Conservation (phyloP, 495 filamentous ascomycete species). For the Peziza echinospora region DNA sequence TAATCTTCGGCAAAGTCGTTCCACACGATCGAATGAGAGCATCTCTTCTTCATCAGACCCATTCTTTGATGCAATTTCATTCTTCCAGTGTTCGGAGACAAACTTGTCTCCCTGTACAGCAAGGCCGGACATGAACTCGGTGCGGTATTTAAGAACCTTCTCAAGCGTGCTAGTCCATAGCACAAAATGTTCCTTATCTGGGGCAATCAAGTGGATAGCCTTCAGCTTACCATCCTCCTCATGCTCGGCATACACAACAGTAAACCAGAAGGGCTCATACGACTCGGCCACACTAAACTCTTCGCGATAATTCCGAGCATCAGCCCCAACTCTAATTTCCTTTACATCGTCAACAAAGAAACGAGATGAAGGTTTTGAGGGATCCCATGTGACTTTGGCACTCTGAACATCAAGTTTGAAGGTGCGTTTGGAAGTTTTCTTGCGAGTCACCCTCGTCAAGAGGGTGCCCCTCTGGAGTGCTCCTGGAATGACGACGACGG, state of each 20-base stretch:
- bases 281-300: constrained; percentile 47
- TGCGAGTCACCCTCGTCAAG: constrained; percentile 65
- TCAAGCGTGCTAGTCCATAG: constrained; percentile 69
- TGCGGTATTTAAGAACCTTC: constrained; percentile 55
- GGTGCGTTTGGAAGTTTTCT: constrained; percentile 45
- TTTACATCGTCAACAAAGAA: constrained; percentile 91
- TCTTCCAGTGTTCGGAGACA: constrained; percentile 59
- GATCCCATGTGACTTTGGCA: constrained; percentile 74
- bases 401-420: constrained; percentile 61
- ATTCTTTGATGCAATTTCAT: constrained; percentile 47
- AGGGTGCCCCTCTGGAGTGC: constrained; percentile 51
- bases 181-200: constrained; percentile 40
- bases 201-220: constrained; percentile 51
- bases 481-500: constrained; percentile 49
- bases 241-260: constrained; percentile 56
- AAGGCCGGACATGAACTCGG: constrained; percentile 70
- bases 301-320: constrained; percentile 72
- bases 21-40: constrained; percentile 54
- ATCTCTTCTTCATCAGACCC: constrained; percentile 37
- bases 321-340: constrained; percentile 65
- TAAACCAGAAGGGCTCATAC: constrained; percentile 54
- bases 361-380: constrained; percentile 49
- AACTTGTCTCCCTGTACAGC: constrained; percentile 57
- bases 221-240: constrained; percentile 50
- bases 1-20: constrained; percentile 61